These are phyloP conservation scores for Citrullus amarus DNA, from an alignment of 306 rosid species.

Conservation along the genomic window DNA sequence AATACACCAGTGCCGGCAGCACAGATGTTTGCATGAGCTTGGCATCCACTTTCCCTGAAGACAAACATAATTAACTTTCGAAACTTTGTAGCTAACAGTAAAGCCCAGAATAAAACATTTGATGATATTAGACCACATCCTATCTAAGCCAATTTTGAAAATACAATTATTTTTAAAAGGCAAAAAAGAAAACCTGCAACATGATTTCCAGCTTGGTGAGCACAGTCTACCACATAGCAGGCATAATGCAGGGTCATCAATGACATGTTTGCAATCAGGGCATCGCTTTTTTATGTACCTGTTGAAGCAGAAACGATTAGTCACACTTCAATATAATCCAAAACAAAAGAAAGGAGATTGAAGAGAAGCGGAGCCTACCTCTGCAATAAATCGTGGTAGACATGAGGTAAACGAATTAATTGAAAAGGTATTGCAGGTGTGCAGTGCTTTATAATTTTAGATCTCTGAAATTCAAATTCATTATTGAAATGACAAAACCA, in stretches of 20 bases:
- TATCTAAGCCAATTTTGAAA: background rate
- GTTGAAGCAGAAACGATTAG: constrained; percentile 11
- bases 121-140: background rate
- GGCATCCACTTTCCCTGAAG: constrained; percentile 79
- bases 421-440: constrained; percentile 81
- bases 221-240: constrained; percentile 87
- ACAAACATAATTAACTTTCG: constrained; percentile 16
- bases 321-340: background rate
- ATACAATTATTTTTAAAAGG: background rate
- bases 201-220: constrained; percentile 76
- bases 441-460: constrained; percentile 30
- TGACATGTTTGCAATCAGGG: constrained; percentile 43
- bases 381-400: constrained; percentile 89
- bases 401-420: constrained; percentile 65
- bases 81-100: background rate
- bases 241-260: constrained; percentile 87
- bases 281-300: constrained; percentile 82
- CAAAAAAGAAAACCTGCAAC: constrained; percentile 72
- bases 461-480: constrained; percentile 33
- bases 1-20: constrained; percentile 94
- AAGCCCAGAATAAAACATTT: background rate
- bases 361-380: constrained; percentile 33
- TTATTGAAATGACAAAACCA: constrained; percentile 70
- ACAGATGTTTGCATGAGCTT: constrained; percentile 70
- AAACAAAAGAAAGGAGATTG: background rate